Percentiles rank a stretch among this genome's conserved stretches.
These are phyloP conservation scores for Lepraria neglecta DNA, from an alignment of 495 filamentous ascomycete genomes.

Conservation along the genomic window DNA sequence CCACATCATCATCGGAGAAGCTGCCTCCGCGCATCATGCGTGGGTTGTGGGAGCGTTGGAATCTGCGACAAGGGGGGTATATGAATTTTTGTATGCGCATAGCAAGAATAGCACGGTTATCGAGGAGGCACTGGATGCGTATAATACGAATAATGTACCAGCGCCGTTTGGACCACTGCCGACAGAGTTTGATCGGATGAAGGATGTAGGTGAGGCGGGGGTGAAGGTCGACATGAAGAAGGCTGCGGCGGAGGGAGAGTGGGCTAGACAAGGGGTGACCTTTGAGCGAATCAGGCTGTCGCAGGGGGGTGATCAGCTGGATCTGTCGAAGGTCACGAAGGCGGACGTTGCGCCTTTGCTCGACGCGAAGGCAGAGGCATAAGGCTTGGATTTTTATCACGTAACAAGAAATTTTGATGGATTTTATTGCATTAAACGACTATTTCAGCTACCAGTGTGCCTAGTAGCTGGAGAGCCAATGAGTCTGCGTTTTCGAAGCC, in stretches of 20 bases:
- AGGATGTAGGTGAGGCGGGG: conserved; percentile 15
- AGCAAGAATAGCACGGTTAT: conserved; percentile 2
- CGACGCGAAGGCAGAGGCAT: not conserved
- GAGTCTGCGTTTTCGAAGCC: too few relatives aligned
- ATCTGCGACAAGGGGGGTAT: conserved; percentile 22
- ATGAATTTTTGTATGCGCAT: conserved; percentile 22
- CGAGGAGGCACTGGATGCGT: conserved; percentile 8
- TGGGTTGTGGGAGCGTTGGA: conserved; percentile 27
- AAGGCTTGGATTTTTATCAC: not conserved
- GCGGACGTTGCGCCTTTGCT: conserved; percentile 19
- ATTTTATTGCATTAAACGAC: too few relatives aligned
- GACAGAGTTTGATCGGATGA: conserved; percentile 19
- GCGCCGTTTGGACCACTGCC: conserved; percentile 20
- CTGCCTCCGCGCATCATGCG: conserved; percentile 27
- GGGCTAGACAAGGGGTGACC: conserved; percentile 18
- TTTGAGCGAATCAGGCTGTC: conserved; percentile 12
- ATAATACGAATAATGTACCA: conserved; percentile 11
- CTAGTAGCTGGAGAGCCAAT: too few relatives aligned
- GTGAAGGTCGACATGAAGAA: conserved; percentile 3
- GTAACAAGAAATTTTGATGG: too few relatives aligned
- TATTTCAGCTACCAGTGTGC: too few relatives aligned
- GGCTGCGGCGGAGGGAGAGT: conserved; percentile 15
- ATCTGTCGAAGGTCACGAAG: conserved; percentile 17
- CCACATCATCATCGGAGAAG: conserved; percentile 31
- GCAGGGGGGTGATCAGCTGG: conserved; percentile 22